A percentile compares a stretch with the other conserved stretches of the same genome.
These are phyloP conservation scores for Talaromyces albobiverticillius DNA, from an alignment of 2,329 filamentous ascomycete species.

Conservation along the genomic window DNA sequence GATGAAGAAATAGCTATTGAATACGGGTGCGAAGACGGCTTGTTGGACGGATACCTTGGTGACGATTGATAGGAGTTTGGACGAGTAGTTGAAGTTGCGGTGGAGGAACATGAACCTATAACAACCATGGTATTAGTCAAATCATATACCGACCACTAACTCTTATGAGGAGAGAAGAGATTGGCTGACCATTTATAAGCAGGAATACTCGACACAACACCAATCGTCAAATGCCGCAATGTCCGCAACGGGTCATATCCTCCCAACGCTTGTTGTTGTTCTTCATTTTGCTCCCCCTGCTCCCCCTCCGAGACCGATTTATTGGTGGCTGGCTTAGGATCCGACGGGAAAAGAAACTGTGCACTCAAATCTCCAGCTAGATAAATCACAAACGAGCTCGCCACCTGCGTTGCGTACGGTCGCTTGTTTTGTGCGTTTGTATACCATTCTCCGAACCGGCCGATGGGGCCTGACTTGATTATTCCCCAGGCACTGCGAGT, in stretches of 20 bases:
- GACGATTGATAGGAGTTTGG: slow-evolving; percentile 65
- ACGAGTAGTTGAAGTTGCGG: slow-evolving; percentile 78
- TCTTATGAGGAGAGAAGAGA: neutral
- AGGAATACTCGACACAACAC: slow-evolving; percentile 70
- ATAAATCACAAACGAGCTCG: slow-evolving; percentile 74
- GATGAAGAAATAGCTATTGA: slow-evolving; percentile 81
- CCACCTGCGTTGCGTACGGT: slow-evolving; percentile 77
- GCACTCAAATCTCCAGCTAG: slow-evolving; percentile 74
- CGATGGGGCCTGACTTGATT: slow-evolving; percentile 20
- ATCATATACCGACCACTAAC: neutral
- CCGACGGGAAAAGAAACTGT: slow-evolving; percentile 60
- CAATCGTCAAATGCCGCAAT: slow-evolving; percentile 69
- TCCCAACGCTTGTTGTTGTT: slow-evolving; percentile 36
- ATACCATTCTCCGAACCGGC: slow-evolving; percentile 50
- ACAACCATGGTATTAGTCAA: neutral
- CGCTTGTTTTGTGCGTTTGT: slow-evolving; percentile 66
- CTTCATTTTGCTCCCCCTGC: slow-evolving; percentile 22
- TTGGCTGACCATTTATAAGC: slow-evolving; percentile 71
- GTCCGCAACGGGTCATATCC: slow-evolving; percentile 69
- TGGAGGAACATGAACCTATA: slow-evolving; percentile 75
- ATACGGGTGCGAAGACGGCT: slow-evolving; percentile 73
- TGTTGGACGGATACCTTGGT: slow-evolving; percentile 82
- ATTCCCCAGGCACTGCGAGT: slow-evolving; percentile 27
- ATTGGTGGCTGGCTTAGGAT: slow-evolving; percentile 32
- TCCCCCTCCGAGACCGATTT: slow-evolving; percentile 27